These are phyloP conservation scores for Linum lewisii DNA, from an alignment of 345 rosid species.

Conservation along the genomic window DNA sequence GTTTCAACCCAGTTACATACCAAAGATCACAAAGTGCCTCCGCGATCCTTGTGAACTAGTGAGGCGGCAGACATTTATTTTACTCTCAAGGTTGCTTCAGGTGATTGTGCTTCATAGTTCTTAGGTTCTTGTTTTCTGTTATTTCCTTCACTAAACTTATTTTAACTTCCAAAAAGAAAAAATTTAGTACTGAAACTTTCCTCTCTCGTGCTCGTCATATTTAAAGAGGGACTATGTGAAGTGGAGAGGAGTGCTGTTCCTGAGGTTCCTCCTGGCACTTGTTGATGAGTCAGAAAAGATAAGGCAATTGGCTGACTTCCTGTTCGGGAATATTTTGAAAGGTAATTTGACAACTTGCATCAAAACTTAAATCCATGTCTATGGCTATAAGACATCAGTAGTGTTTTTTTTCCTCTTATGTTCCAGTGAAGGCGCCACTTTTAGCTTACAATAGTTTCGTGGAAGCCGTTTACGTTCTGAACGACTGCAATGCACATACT, in stretches of 20 bases:
- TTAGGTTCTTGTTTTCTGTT: conserved; percentile 9
- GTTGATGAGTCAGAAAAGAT: conserved; percentile 94
- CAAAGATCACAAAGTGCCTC: conserved; percentile 75
- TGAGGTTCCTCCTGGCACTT: conserved; percentile 72
- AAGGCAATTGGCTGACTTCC: conserved; percentile 76
- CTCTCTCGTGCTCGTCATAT: conserved; percentile 13
- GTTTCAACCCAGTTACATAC: conserved; percentile 51
- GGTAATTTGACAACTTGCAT: conserved; percentile 28
- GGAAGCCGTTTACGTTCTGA: conserved; percentile 82
- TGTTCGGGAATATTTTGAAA: conserved; percentile 81
- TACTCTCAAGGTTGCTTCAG: conserved; percentile 91
- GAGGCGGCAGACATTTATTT: conserved; percentile 83
- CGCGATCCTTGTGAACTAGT: conserved; percentile 85
- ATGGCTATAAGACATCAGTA: not conserved
- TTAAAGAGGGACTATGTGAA: conserved; percentile 93
- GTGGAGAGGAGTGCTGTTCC: conserved; percentile 91
- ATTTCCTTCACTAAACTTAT: not conserved
- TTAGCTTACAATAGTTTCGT: conserved; percentile 95
- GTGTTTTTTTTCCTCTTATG: conserved; percentile 4
- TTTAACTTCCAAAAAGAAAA: too few relatives aligned
- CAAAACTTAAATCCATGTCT: not conserved
- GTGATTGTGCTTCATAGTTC: conserved; percentile 20
- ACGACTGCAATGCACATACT: conserved; percentile 55
- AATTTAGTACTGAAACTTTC: too few relatives aligned
- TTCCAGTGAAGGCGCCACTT: conserved; percentile 83